Evolutionary conservation across 1,284 basidiomycete genomes (phyloP), one percentile per base, ranked within the genome.

Genomic region (Mixia osmundae): DNA sequence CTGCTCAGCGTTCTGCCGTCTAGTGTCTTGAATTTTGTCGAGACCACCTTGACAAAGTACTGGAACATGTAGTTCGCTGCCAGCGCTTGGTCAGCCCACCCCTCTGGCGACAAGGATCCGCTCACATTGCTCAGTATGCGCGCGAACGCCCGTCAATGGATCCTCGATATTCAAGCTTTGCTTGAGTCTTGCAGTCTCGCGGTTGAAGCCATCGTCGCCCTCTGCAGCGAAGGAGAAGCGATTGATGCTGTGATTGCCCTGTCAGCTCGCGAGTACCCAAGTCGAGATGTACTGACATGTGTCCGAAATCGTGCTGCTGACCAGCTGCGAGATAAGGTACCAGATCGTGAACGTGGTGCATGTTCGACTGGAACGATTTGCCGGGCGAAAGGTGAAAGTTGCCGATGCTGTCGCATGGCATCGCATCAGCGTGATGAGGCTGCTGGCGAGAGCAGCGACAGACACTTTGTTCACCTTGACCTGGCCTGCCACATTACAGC

Each of bases 21-120:
- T n/a, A 87, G 60, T 23, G 73, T 75, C 44, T 69, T 66, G 61
- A 89, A 91, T 51, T 76, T 72, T 2, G 83, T 94, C 5, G 79
- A 82, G 24, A 94, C 85, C 31, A 91, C 85, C 57, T 97, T 97
- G 53, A 95, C 64, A 69, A 94, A 95, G 59, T 95, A 89, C 52
- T 63, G 56, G 36, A 47, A 87, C 80, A 85, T 82, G 54, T 77
- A 83, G 45, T 76, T 66, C 20, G 73, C 59, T 56, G 71, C 69
- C 12, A 15, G 30, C 19, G 14, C 8, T 23, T 11, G 22, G 14
- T 15, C 9, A 39, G 33, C 12, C 9, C 18, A 23, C 73, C 74
- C 70, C 75, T 46, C 15, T 31, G 25, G 28, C 8, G 16, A 28
- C 23, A 44, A 15, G 39, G 25, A 40, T 44, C 49, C 50, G 51